Base-by-base conservation (phyloP, 2,329 filamentous ascomycete species). In the Fusarium torulosum region DNA sequence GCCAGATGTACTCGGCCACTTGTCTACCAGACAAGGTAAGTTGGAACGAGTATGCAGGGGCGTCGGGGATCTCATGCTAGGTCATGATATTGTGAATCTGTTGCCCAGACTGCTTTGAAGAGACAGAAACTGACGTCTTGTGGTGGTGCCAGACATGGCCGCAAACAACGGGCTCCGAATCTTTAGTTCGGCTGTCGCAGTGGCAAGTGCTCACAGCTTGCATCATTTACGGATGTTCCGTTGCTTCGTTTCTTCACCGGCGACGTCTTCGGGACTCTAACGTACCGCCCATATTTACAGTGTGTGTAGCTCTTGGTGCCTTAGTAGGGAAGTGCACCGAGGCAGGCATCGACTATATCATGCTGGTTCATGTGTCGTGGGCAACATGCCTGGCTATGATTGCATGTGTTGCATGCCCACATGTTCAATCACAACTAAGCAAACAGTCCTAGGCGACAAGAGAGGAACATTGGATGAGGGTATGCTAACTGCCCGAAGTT, bases 361-460 rank as follows among this genome's bases (percentile, higher is more conserved):
- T 71, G 49, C 44, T 72, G 43, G 67, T 74, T 27, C 57, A 74
- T 42, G 53, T 71, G 25, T 74, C 71, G 10, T 73, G 71, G 71
- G 71, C 71, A 33, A 60, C 69, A 33, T 73, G 70, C 25, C 21
- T 72, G 38, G 70, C 71, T 19, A 73, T 73, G 71, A 19, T 72
- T 33, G 59, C 58, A 25, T 72, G 67, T 40, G 59, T 56, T 42
- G 41, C 59, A 43, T 59, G 54, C 33, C 47, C 62, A 42, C 40
- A 53, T 33, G 29, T 72, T 38, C 53, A 51, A 41, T 41, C 31
- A 43, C 19, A 38, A 53, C 53, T 57, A 40, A 20, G 29, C 54
- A 63, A 67, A 53, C 31, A 25, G 46, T 19, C 46, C 35, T 49
- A 54, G 45, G 19, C 23, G 19, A n/a, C 21, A 29, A 29, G 29